Conservation (phyloP, 2,329 filamentous ascomycete species). For the Fusarium gaditjirri region DNA sequence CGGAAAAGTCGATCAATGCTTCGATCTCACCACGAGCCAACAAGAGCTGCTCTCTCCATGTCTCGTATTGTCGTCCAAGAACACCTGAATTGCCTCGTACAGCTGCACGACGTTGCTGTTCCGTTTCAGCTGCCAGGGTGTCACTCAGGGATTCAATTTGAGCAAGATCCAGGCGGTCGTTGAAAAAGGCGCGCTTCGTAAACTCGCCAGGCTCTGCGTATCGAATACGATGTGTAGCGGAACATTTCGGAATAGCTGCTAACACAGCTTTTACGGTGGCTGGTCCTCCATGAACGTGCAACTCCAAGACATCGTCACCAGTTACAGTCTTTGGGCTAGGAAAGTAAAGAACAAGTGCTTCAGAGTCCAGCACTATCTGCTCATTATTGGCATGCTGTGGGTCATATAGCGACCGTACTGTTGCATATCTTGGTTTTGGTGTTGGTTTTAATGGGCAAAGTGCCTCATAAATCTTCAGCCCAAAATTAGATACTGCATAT, state of each 20-base stretch:
- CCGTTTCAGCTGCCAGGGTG: constrained; percentile 77
- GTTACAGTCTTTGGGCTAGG: constrained; percentile 85
- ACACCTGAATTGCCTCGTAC: constrained; percentile 79
- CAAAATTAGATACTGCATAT: constrained; percentile 2
- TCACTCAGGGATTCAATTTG: constrained; percentile 79
- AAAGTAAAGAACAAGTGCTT: constrained; percentile 85
- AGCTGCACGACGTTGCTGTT: constrained; percentile 90
- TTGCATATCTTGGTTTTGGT: constrained; percentile 67
- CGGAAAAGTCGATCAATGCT: constrained; percentile 95
- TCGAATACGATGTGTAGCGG: constrained; percentile 62
- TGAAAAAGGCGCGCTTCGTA: constrained; percentile 89
- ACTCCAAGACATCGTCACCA: constrained; percentile 89
- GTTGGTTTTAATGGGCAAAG: constrained; percentile 60
- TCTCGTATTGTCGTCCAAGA: constrained; percentile 81
- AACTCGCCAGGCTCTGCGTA: constrained; percentile 97
- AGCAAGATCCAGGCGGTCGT: constrained; percentile 84
- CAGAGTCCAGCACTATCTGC: constrained; percentile 75
- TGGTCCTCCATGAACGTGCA: constrained; percentile 93
- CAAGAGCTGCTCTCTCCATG: constrained; percentile 81
- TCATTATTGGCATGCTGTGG: constrained; percentile 43
- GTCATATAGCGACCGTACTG: constrained; percentile 78
- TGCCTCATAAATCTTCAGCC: constrained; percentile 58
- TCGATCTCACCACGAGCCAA: constrained; percentile 90
- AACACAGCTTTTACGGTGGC: constrained; percentile 91
- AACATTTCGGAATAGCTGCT: constrained; percentile 73